Percentiles rank a stretch among this genome's conserved stretches.
Evolutionary conservation across 2,329 filamentous ascomycete species (phyloP).

Genomic region (Exophiala lecanii-corni): DNA sequence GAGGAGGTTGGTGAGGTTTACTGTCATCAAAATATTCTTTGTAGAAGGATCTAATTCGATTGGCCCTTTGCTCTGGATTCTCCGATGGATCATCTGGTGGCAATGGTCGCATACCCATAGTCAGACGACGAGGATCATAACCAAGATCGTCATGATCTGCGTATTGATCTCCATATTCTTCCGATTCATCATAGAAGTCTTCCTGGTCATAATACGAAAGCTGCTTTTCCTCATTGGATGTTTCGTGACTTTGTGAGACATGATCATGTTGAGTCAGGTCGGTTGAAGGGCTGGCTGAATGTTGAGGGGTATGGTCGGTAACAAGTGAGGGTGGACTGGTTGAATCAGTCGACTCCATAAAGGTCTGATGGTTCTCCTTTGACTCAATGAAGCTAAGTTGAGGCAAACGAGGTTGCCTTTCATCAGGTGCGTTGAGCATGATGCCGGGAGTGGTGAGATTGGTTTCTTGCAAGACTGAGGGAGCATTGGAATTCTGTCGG

Average conservation of each 20-base stretch:
- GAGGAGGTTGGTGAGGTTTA: conserved; percentile 56
- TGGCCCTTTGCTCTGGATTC: conserved; percentile 89
- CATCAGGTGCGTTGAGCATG: conserved; percentile 7
- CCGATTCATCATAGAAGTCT: conserved; percentile 16
- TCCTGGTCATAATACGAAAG: conserved; percentile 7
- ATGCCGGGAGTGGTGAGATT: conserved; percentile 6
- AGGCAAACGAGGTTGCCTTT: conserved; percentile 13
- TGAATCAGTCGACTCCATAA: neutral
- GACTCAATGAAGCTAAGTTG: conserved; percentile 19
- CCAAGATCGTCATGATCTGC: conserved; percentile 21
- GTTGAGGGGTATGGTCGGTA: conserved; percentile 6
- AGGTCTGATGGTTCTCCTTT: conserved; percentile 7
- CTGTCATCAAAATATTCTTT: conserved; percentile 96
- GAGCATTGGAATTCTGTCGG: neutral
- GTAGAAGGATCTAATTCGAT: conserved; percentile 97
- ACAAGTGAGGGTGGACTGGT: neutral
- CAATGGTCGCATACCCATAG: conserved; percentile 70
- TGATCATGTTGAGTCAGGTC: conserved; percentile 4
- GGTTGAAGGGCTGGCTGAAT: conserved; percentile 6
- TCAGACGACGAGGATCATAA: conserved; percentile 48
- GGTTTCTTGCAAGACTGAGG: conserved; percentile 1
- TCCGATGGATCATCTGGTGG: conserved; percentile 82
- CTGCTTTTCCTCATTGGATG: conserved; percentile 7
- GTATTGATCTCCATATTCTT: conserved; percentile 13
- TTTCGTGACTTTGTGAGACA: neutral